Conservation (phyloP, 331 rosid genomes). For the Saraca asoca region DNA sequence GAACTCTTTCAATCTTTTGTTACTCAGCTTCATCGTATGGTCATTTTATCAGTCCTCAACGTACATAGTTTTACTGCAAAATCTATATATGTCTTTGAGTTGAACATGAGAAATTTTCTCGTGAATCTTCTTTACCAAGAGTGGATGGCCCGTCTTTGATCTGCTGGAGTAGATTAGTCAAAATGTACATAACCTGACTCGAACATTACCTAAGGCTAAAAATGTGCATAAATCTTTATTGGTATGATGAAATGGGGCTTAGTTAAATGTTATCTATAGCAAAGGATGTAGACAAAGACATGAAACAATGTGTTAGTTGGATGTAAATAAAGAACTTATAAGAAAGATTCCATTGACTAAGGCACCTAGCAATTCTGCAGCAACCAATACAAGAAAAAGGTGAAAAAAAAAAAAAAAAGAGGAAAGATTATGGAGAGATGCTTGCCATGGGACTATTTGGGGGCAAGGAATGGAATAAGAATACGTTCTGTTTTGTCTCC, state of each 20-base stretch:
- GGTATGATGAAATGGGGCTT: conserved; percentile 7
- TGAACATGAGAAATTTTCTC: no score
- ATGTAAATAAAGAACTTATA: conserved; percentile 44
- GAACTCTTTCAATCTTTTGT: conserved; percentile 30
- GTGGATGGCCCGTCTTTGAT: no score
- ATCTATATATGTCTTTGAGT: no score
- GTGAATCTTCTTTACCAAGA: no score
- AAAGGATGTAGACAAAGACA: conserved; percentile 52
- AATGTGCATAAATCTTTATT: conserved; percentile 35
- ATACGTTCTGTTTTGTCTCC: conserved; percentile 79
- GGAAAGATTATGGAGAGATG: conserved; percentile 52
- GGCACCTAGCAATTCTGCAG: conserved; percentile 46
- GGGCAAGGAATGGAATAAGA: conserved; percentile 82
- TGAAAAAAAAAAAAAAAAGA: conserved; percentile 3
- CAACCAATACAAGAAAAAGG: conserved; percentile 32
- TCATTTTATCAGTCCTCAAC: conserved; percentile 39
- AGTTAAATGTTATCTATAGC: conserved; percentile 31
- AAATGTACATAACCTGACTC: no score
- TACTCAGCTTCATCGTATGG: conserved; percentile 36
- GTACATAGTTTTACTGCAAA: conserved; percentile 3
- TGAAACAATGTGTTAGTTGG: conserved; percentile 34
- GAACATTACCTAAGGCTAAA: no score
- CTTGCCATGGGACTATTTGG: conserved; percentile 56
- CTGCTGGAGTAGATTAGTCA: no score
- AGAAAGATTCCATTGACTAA: conserved; percentile 72